phyloP scores from a whole-genome alignment of 768 basidiomycete genomes.

The Termitomyces heimii region DNA sequence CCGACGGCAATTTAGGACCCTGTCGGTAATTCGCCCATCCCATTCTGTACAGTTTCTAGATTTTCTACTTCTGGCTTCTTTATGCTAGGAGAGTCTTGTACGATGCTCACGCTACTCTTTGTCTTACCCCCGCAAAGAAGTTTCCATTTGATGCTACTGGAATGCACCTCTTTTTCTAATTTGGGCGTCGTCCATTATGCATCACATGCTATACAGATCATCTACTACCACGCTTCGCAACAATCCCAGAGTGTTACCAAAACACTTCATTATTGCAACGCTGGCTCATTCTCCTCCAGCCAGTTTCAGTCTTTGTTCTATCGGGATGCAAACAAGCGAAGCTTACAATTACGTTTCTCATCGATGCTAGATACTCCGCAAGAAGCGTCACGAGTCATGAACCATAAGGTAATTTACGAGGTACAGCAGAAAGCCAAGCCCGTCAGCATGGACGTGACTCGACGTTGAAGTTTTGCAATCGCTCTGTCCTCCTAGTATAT shows the following conservation, averaged over 20 bases:
- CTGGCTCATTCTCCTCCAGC: background rate
- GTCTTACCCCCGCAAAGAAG: background rate
- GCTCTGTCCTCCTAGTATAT: too few species aligned
- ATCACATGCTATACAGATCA: background rate
- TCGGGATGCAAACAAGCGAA: background rate
- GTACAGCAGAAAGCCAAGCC: background rate
- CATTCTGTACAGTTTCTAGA: background rate
- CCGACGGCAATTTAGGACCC: background rate
- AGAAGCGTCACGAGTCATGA: background rate
- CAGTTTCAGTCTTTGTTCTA: too few species aligned
- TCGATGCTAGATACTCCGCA: background rate
- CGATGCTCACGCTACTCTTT: background rate
- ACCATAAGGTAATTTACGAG: background rate
- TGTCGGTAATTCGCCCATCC: background rate
- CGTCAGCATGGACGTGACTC: too few species aligned
- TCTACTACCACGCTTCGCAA: background rate
- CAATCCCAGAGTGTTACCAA: background rate
- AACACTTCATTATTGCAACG: too few species aligned
- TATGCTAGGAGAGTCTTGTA: background rate
- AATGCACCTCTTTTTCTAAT: background rate
- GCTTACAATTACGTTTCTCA: background rate
- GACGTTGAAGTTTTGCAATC: background rate
- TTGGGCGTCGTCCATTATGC: background rate
- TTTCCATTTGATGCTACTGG: background rate
- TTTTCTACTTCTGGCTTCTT: background rate